Evolutionary conservation across 2,329 filamentous ascomycete species (phyloP).

Genomic region (Fusarium anthophilum): DNA sequence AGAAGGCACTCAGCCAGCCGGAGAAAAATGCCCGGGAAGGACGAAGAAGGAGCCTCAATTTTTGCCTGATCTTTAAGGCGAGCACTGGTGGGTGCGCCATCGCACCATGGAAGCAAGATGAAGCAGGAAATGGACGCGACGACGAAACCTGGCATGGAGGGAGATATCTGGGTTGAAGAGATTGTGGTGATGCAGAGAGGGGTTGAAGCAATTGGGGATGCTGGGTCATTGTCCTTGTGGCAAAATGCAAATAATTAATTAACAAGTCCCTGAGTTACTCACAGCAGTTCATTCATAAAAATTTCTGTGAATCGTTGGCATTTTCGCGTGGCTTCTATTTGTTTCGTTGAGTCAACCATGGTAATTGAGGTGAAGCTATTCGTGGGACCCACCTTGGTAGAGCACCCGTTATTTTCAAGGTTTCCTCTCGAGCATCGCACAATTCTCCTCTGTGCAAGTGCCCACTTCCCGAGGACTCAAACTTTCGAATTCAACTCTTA

Average conservation of each 20-base stretch:
- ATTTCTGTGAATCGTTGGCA: neutral
- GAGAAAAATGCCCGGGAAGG: neutral
- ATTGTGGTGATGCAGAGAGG: neutral
- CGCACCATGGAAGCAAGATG: neutral
- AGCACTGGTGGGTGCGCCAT: neutral
- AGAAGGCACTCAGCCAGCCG: neutral
- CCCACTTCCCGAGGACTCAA: neutral
- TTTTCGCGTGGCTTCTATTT: neutral
- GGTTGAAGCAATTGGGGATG: neutral
- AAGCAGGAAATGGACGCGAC: neutral
- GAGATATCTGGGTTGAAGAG: neutral
- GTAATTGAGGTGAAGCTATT: neutral
- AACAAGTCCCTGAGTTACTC: neutral
- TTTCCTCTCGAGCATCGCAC: neutral
- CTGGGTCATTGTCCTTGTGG: neutral
- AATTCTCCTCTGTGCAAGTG: no score
- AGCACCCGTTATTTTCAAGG: neutral
- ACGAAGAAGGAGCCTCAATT: neutral
- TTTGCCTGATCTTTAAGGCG: neutral
- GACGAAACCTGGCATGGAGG: neutral
- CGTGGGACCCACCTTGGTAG: neutral
- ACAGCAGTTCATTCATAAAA: rapidly evolving
- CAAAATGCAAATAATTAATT: neutral
- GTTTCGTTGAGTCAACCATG: neutral
- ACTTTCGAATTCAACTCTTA: no score